Conservation (phyloP, 352 stramenopile genomes). For the Phytophthora colocasiae region DNA sequence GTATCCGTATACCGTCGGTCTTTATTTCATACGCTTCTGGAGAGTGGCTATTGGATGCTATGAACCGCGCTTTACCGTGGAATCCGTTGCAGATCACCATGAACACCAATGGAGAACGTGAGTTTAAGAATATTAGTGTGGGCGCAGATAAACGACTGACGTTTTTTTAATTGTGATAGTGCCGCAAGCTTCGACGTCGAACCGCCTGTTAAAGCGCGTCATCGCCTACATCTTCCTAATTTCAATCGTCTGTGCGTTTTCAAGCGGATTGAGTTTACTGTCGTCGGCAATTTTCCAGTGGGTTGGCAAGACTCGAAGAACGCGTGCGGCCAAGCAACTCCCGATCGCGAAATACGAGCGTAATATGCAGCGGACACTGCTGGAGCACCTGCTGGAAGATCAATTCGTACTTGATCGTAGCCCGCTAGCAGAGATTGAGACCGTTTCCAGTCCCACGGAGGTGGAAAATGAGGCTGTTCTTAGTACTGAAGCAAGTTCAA, state of each 20-base stretch:
- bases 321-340: slow-evolving; percentile 59
- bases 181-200: slow-evolving; percentile 57
- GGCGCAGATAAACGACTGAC: background rate
- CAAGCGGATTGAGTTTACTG: slow-evolving; percentile 72
- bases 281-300: slow-evolving; percentile 73
- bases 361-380: slow-evolving; percentile 54
- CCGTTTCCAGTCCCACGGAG: slow-evolving; percentile 8
- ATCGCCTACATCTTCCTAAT: slow-evolving; percentile 82
- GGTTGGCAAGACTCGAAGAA: slow-evolving; percentile 64
- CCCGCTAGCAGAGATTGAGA: slow-evolving; percentile 44
- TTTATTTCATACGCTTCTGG: slow-evolving; percentile 78
- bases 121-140: slow-evolving; percentile 20
- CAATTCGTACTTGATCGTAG: slow-evolving; percentile 63
- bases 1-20: slow-evolving; percentile 69
- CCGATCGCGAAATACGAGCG: slow-evolving; percentile 63
- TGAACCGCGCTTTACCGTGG: slow-evolving; percentile 57
- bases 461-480: slow-evolving; percentile 6
- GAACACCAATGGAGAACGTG: slow-evolving; percentile 65
- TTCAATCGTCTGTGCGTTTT: slow-evolving; percentile 81
- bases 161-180: slow-evolving; percentile 37
- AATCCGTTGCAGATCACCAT: slow-evolving; percentile 65
- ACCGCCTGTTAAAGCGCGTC: slow-evolving; percentile 70
- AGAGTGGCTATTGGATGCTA: slow-evolving; percentile 55
- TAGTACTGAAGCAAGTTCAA: slow-evolving; percentile 3
- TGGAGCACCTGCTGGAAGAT: slow-evolving; percentile 53